These are phyloP conservation scores for Daedaleopsis sinensis DNA, from an alignment of 768 basidiomycete species.

Conservation along the genomic window DNA sequence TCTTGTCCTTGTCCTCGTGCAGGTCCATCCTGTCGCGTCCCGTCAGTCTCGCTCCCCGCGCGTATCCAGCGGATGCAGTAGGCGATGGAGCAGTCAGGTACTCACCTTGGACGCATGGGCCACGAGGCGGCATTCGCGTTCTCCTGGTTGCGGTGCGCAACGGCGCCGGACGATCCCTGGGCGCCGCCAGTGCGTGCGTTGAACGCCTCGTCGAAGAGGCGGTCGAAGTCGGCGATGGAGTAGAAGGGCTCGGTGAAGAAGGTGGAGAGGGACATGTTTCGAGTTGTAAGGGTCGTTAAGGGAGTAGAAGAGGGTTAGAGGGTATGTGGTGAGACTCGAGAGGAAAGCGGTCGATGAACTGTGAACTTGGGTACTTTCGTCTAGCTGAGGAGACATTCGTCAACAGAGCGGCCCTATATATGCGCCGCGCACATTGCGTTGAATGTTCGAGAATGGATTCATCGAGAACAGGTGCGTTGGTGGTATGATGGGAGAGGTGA, in stretches of 20 bases:
- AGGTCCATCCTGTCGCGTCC: constrained; percentile 45
- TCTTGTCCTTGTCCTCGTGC: constrained; percentile 48
- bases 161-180: constrained; percentile 2
- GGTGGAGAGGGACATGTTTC: constrained; percentile 38
- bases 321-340: constrained; percentile 3
- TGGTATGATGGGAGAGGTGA: not conserved
- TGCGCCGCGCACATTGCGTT: not conserved
- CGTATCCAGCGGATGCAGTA: not conserved
- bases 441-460: not conserved
- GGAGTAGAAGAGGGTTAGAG: constrained; percentile 1
- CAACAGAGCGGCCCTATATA: not conserved
- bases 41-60: not conserved
- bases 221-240: constrained; percentile 44
- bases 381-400: constrained; percentile 12
- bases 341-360: constrained; percentile 18
- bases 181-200: constrained; percentile 21
- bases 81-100: not conserved
- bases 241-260: constrained; percentile 47
- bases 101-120: constrained; percentile 27
- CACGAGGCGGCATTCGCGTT: constrained; percentile 9
- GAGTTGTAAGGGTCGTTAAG: constrained; percentile 20
- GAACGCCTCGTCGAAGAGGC: constrained; percentile 46
- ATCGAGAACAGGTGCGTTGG: too few species aligned
- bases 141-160: constrained; percentile 1
- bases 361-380: constrained; percentile 18